Evolutionary conservation across 1,284 basidiomycete species (phyloP), one percentile per base, ranked within the genome.

Genomic region (Phlebopus sp.): DNA sequence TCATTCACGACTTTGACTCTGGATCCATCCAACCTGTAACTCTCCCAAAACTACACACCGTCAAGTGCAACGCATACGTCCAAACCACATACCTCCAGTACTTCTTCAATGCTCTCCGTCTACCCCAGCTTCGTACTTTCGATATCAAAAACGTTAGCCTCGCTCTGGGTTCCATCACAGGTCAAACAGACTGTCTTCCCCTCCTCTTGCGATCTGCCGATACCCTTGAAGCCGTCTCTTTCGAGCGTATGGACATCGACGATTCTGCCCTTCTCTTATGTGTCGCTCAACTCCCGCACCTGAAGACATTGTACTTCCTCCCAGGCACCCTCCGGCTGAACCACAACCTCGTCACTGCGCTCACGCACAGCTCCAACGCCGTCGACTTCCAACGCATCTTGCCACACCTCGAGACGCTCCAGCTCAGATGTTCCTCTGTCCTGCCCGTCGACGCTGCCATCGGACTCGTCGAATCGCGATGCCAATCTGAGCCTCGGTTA

Each of bases 291-390:
- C 47, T 67, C 4, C 45, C 38, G 31, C 52, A 27, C 2, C 18
- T 68, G 1, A 60, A 48, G 43, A 40, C 32, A 27, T 9, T 68
- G 36, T 35, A 47, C 5, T 55, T 55, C 34, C 42, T 68, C 1
- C 64, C 64, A 2, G 59, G 63, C 2, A 41, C 59, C 15, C 47
- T 66, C 3, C 45, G 62, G 19, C 55, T 68, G 32, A 66, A 67
- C 21, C 66, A 66, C 8, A 56, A 58, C 17, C 56, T 69, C 34
- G 32, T 63, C 37, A 19, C 47, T 9, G 60, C 56, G 17, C 58
- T 66, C 5, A 32, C 53, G 11, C 15, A 43, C 17, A 11, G 17
- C 25, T 32, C 23, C 8, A 25, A 32, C 14, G 15, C 32, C 19
- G 6, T 17, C n/a, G 44, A 30, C 3, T 19, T 8, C 13, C 15